Evolutionary conservation across 352 stramenopile genomes (phyloP), one percentile per base, ranked within the genome.

Genomic region (Pythium insidiosum): DNA sequence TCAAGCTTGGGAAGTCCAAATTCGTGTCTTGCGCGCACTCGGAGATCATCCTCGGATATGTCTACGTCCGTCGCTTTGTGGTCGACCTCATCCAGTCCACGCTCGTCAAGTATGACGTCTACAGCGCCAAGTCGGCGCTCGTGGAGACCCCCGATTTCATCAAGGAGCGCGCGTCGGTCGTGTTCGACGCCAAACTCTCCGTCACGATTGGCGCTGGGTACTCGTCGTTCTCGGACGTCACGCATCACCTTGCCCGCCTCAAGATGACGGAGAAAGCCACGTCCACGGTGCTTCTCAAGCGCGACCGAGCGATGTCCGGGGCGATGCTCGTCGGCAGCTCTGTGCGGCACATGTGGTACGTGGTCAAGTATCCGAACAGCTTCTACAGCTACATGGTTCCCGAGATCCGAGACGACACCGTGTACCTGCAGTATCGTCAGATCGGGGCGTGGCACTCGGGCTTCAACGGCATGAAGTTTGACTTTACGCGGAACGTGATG

Each of bases 401-500:
- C n/a, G n/a, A n/a, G n/a, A n/a, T n/a, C n/a, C n/a, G n/a, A n/a
- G n/a, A n/a, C n/a, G n/a, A n/a, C n/a, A n/a, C n/a, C n/a, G n/a
- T n/a, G n/a, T n/a, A n/a, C n/a, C n/a, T n/a, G n/a, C n/a, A n/a
- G n/a, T 53, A 58, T 21, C 45, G 43, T 3, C 34, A 67, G 10
- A 28, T 72, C 4, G 62, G 62, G 6, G 38, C 58, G 16, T 51
- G 42, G 13, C 56, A 55, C 30, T 65, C 58, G 15, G 63, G 63
- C 4, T 35, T 69, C 35, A 69, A 65, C 25, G 61, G 51, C 2
- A 67, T 64, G 38, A 66, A 67, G 34, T 10, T 12, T 2, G 59
- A 58, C 36, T 73, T 53, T 49, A 63, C 45, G 55, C 48, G 26
- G 4, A 73, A 73, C 26, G 67, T 59, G 0, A 67, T 68, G 58